Evolutionary conservation across 1,284 basidiomycete genomes (phyloP), one percentile per base, ranked within the genome.

Genomic region (Chondrostereum purpureum): DNA sequence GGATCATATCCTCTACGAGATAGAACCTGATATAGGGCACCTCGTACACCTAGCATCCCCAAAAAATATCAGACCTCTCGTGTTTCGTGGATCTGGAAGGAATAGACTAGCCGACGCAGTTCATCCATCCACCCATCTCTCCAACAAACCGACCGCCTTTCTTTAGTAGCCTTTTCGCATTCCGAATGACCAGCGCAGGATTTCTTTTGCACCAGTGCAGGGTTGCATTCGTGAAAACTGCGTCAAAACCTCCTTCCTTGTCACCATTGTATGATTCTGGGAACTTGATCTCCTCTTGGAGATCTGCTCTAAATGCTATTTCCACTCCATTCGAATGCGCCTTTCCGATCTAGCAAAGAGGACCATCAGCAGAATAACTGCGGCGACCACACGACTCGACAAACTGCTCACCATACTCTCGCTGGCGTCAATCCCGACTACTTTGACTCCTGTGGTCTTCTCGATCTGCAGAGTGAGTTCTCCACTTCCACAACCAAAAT

Each of bases 151-250:
- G 67, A 1, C 88, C 88, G 0, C 83, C 83, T 0, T 72, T 72
- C 54, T 77, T 87, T 40, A 92, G 65, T 4, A 83, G 62, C 44
- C 66, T 69, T 53, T 75, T 77, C 20, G 77, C 75, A 39, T 77
- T 72, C 11, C 72, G 61, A 2, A 89, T 60, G 1, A 90, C 88
- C 0, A 75, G 80, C 0, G 56, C 58, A 0, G 90, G 90, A 55
- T 85, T 70, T 5, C 65, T 62, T 59, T 88, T 89, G 62, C 88
- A 92, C 90, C 90, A 92, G 56, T 93, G 90, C 48, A 92, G 60
- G 1, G 77, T 72, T 0, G 90, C 88, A 47, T 85, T 89, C 37
- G 82, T 82, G 64, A 92, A 91, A 1, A 86, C 81, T 0, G 78
- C 73, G 52, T 84, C 78, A 49, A 77, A 83, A 42, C 64, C 64